Evolutionary conservation across 1,139 yeast genomes (phyloP).

Genomic region (Meyerozyma sp.): DNA sequence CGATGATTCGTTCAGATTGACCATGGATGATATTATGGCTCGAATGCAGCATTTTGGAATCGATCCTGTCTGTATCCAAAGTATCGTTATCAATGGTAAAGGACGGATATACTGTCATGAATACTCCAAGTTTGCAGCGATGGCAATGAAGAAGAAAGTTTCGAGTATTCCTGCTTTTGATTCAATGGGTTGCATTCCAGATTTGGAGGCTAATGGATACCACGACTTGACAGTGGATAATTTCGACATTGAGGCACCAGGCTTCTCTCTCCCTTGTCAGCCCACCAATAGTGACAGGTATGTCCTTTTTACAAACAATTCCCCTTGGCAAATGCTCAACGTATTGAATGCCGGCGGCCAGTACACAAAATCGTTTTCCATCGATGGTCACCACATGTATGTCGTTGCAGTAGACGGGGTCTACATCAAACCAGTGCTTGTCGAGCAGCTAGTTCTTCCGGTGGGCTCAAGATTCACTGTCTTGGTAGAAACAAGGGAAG

Average conservation of each 20-base stretch:
- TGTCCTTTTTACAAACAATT: conserved; percentile 14
- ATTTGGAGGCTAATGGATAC: conserved; percentile 13
- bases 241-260: conserved; percentile 19
- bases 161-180: conserved; percentile 11
- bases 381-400: conserved; percentile 28
- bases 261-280: conserved; percentile 16
- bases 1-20: conserved; percentile 21
- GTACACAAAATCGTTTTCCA: conserved; percentile 25
- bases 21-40: conserved; percentile 20
- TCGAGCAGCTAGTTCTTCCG: conserved; percentile 20
- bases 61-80: conserved; percentile 29
- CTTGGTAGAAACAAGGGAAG: conserved; percentile 18
- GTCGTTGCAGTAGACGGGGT: conserved; percentile 29
- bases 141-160: conserved; percentile 9
- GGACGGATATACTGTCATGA: conserved; percentile 25
- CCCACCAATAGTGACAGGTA: conserved; percentile 15
- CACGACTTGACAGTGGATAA: conserved; percentile 13
- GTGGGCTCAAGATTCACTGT: conserved; percentile 25
- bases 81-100: conserved; percentile 27
- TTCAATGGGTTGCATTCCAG: conserved; percentile 20
- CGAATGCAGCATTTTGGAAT: conserved; percentile 24
- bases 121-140: conserved; percentile 8
- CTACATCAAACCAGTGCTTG: conserved; percentile 19
- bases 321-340: conserved; percentile 21
- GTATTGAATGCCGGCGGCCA: conserved; percentile 30